Percentiles rank a stretch among this genome's conserved stretches.
Evolutionary conservation across 768 basidiomycete species (phyloP).

Genomic region (Auriscalpium vulgare): DNA sequence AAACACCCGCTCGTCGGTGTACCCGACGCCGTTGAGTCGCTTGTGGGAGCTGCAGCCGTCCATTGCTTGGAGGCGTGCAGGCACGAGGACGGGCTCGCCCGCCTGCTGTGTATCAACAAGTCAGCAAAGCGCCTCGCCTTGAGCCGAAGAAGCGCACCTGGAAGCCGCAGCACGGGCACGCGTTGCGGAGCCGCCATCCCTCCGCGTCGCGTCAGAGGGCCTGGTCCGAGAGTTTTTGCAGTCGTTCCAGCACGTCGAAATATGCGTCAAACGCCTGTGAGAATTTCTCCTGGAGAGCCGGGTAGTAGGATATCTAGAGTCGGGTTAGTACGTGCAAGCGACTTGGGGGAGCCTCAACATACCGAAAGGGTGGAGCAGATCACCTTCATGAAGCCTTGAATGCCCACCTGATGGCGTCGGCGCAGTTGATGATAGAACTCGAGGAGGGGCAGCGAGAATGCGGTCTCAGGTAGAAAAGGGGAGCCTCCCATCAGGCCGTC

Average conservation of each 20-base stretch:
- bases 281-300: neutral
- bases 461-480: neutral
- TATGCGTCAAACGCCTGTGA: neutral
- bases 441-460: neutral
- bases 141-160: neutral
- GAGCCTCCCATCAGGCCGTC: neutral
- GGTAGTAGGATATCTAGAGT: neutral
- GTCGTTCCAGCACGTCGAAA: neutral
- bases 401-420: neutral
- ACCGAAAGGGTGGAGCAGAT: neutral
- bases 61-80: neutral
- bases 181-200: neutral
- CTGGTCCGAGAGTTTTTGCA: neutral
- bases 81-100: neutral
- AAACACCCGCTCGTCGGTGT: neutral
- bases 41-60: neutral
- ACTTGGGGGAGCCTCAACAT: neutral
- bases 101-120: neutral
- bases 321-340: neutral
- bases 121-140: neutral
- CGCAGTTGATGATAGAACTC: neutral
- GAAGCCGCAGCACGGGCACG: neutral
- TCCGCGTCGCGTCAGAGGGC: neutral
- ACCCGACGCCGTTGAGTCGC: neutral
- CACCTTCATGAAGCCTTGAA: neutral